Evolutionary conservation across 768 basidiomycete species (phyloP), one percentile per base, ranked within the genome.

Genomic region (Suillus placidus): DNA sequence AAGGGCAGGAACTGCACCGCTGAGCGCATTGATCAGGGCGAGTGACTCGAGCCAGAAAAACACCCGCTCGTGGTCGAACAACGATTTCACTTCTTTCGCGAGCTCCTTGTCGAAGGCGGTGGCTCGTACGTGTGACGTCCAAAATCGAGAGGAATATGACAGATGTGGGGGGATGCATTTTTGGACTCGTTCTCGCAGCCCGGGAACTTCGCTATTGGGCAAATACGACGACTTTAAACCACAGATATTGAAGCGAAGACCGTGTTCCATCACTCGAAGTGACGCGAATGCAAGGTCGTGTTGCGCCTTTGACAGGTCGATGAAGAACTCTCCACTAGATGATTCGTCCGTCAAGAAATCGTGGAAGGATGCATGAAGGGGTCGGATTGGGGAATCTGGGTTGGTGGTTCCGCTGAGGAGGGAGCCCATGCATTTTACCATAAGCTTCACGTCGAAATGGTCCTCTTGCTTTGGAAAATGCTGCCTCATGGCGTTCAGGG

Each of bases 171-270:
- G 20, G 16, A 67, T 67, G 32, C 34, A 56, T 10, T 20, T 40
- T n/a, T 60, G 3, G 4, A 67, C n/a, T 20, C 61, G 56, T 38
- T 43, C 54, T 32, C 26, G 34, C 26, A 54, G 42, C 8, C 38
- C 54, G 3, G 26, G 26, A 18, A 77, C 62, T 16, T 79, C 69
- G 18, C 54, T 55, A 64, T 81, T 78, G 10, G 45, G 66, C 5
- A 70, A 26, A 60, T 75, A 72, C 2, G 79, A 80, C 12, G 71
- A 74, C 43, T 70, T 66, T 14, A 81, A 61, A 9, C 74, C 38
- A 65, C 74, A 77, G 26, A 81, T 79, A 62, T 81, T 79, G 70
- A 81, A 81, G 55, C 66, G 66, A 7, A 81, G 71, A 9, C 67
- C 58, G n/a, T 62, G 45, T 12, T 73, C 67, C 80, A 80, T 76